Percentiles rank a stretch among this genome's conserved stretches.
phyloP scores from a whole-genome alignment of 441 rosid species.

The Aleurites moluccanus region DNA sequence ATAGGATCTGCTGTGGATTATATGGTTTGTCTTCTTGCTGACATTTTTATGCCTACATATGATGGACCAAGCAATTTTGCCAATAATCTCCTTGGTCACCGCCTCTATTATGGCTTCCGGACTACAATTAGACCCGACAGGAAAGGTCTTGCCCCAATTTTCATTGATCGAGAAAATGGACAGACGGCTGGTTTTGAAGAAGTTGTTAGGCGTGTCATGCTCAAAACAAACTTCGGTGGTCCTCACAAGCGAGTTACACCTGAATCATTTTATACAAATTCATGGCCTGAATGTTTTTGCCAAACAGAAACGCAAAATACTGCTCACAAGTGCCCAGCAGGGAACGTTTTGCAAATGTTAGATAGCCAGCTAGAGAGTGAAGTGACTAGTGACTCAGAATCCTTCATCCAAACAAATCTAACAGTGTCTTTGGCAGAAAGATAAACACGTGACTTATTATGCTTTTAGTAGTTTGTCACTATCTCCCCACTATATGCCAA shows the following conservation, averaged over 20 bases:
- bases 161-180: slow-evolving; percentile 74
- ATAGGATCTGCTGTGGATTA: slow-evolving; percentile 99
- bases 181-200: slow-evolving; percentile 67
- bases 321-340: slow-evolving; percentile 86
- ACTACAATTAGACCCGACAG: slow-evolving; percentile 94
- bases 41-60: slow-evolving; percentile 95
- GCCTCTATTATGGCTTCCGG: slow-evolving; percentile 93
- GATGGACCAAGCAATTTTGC: slow-evolving; percentile 99
- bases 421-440: slow-evolving; percentile 43
- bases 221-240: slow-evolving; percentile 85
- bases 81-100: slow-evolving; percentile 95
- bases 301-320: slow-evolving; percentile 58
- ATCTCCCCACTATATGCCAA: slow-evolving; percentile 12
- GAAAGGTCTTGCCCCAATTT: slow-evolving; percentile 82
- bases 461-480: slow-evolving; percentile 12
- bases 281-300: slow-evolving; percentile 99
- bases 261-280: slow-evolving; percentile 90
- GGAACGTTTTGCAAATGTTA: slow-evolving; percentile 69
- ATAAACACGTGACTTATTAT: slow-evolving; percentile 24
- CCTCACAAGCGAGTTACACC: slow-evolving; percentile 87
- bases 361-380: slow-evolving; percentile 56
- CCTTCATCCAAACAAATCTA: slow-evolving; percentile 41
- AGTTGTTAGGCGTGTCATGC: slow-evolving; percentile 80
- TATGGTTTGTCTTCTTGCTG: slow-evolving; percentile 98
- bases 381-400: slow-evolving; percentile 34